These are phyloP conservation scores for Haplosporangium gracile DNA, from an alignment of 192 early-diverging fungal species.

Conservation along the genomic window DNA sequence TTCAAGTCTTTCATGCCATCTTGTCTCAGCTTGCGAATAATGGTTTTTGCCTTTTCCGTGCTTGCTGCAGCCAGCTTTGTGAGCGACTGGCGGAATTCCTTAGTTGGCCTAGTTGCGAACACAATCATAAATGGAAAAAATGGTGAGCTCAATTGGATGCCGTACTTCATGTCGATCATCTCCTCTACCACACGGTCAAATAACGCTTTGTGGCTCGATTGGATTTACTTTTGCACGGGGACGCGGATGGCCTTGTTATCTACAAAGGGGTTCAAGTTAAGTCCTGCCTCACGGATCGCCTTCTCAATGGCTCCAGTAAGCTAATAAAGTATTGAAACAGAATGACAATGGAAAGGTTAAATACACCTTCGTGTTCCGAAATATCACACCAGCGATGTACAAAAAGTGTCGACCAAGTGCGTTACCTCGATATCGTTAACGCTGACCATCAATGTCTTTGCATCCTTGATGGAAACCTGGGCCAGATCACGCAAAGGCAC, in stretches of 20 bases:
- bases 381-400: background rate
- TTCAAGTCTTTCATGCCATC: constrained; percentile 84
- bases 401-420: background rate
- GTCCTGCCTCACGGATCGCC: constrained; percentile 79
- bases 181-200: background rate
- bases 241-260: constrained; percentile 80
- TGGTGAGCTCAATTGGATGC: background rate
- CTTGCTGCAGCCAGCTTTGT: constrained; percentile 69
- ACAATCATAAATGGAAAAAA: background rate
- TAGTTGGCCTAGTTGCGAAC: constrained; percentile 65
- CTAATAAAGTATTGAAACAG: constrained; percentile 40
- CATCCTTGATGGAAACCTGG: constrained; percentile 85
- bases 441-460: constrained; percentile 84
- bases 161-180: background rate
- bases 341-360: background rate
- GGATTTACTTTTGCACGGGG: constrained; percentile 82
- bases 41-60: constrained; percentile 77
- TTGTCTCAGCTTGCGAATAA: constrained; percentile 76
- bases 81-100: constrained; percentile 81
- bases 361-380: background rate
- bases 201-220: background rate
- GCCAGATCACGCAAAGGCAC: constrained; percentile 76
- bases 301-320: constrained; percentile 73
- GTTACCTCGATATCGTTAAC: constrained; percentile 80
- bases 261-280: constrained; percentile 84